Percentiles rank a stretch among this genome's conserved stretches.
phyloP scores from a whole-genome alignment of 257 asterid species.

The Agastache rugosa region DNA sequence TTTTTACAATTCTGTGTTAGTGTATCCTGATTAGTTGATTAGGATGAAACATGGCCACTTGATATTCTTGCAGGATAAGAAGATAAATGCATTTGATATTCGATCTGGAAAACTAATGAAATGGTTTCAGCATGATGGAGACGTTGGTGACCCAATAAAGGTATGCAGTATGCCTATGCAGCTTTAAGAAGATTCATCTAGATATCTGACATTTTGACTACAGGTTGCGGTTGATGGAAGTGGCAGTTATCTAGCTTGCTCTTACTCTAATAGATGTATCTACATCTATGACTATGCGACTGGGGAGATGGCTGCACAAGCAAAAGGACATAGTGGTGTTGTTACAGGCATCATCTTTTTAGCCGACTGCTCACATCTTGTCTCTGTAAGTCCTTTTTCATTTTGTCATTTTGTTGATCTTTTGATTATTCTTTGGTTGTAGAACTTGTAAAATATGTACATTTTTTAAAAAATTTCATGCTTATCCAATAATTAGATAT shows the following conservation, averaged over 20 bases:
- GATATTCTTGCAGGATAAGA: conserved; percentile 56
- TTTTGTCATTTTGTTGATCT: background rate
- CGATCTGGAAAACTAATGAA: conserved; percentile 57
- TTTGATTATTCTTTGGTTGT: background rate
- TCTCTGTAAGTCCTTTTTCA: conserved; percentile 56
- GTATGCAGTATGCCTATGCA: conserved; percentile 56
- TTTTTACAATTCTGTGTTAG: conserved; percentile 14
- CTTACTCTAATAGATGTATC: conserved; percentile 59
- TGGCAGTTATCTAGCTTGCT: conserved; percentile 65
- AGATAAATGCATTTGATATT: conserved; percentile 56
- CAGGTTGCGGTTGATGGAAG: conserved; percentile 69
- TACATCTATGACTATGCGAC: conserved; percentile 59
- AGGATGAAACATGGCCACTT: background rate
- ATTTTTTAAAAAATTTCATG: background rate
- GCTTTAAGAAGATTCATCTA: conserved; percentile 23
- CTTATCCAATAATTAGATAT: background rate
- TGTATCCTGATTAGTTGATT: conserved; percentile 21
- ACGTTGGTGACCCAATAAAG: conserved; percentile 60
- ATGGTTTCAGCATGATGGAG: conserved; percentile 59
- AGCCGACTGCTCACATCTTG: conserved; percentile 71
- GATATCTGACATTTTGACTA: conserved; percentile 40
- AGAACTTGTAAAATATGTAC: background rate
- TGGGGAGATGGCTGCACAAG: conserved; percentile 71
- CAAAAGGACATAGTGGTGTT: conserved; percentile 63
- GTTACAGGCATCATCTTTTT: conserved; percentile 67